Evolutionary conservation across 2,329 filamentous ascomycete genomes (phyloP), one percentile per base, ranked within the genome.

Genomic region (Pseudocercospora vitis): DNA sequence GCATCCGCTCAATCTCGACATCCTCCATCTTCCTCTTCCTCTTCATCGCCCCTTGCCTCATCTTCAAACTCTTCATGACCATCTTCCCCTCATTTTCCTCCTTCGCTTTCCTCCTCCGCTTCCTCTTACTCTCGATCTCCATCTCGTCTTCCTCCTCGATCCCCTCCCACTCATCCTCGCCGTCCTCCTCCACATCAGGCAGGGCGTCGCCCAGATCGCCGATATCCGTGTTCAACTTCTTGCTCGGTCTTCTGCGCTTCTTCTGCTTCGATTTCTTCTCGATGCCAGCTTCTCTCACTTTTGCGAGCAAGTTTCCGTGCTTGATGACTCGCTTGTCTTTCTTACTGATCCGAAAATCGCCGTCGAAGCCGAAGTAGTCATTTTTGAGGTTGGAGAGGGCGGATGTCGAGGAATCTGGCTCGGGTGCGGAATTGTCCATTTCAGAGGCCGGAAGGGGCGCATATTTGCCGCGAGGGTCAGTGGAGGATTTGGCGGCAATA

Each of bases 241-340:
- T 91, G 57, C 78, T 81, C 0, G 88, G 85, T 3, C 86, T 74
- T 60, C 88, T 78, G 6, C 84, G 80, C 70, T 86, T 86, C 45
- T 55, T 55, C 70, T 86, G 86, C 45, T 55, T 55, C 16, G 42
- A 16, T n/a, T 79, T 75, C 7, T 78, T 63, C 70, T 67, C 79
- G 64, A 96, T 87, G 59, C 85, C 87, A 23, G 39, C 51, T 24
- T 61, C 60, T 7, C 63, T 55, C 1, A 67, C 65, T 50, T 63
- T 63, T 7, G 61, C 55, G 9, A 95, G 77, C 60, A 97, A 90
- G 11, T 85, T 75, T 0, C 87, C 87, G 77, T 89, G 89, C 68
- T 91, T 91, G 64, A 95, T 89, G 28, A 80, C 76, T 19, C 86
- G 87, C 76, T 92, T 95, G 76, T 95, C 89, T 68, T 82, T 85